These are phyloP conservation scores for Drechslerella stenobrocha DNA, from an alignment of 2,329 filamentous ascomycete species.

Conservation along the genomic window DNA sequence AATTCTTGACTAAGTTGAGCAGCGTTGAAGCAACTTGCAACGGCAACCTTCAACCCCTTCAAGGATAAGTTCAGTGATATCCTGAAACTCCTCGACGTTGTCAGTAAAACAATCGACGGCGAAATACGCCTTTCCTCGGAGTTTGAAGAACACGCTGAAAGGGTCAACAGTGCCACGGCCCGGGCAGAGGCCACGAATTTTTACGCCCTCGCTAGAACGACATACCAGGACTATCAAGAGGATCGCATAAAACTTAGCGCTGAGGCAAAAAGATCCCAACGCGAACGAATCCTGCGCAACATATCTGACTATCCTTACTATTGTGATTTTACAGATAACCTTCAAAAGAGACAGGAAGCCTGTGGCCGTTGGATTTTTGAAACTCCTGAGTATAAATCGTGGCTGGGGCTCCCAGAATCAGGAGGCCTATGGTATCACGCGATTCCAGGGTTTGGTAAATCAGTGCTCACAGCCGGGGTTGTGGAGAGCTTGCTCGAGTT, in stretches of 20 bases:
- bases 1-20: background rate
- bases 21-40: constrained; percentile 47
- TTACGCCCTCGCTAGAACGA: constrained; percentile 13
- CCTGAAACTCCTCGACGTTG: constrained; percentile 48
- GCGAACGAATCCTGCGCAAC: constrained; percentile 52
- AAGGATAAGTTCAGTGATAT: constrained; percentile 53
- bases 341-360: constrained; percentile 52
- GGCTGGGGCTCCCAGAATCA: constrained; percentile 40
- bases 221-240: constrained; percentile 18
- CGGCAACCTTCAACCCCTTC: constrained; percentile 53
- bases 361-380: constrained; percentile 54
- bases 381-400: constrained; percentile 52
- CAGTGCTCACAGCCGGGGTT: constrained; percentile 27
- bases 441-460: constrained; percentile 41
- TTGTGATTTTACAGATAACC: constrained; percentile 52
- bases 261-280: constrained; percentile 27
- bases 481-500: constrained; percentile 19
- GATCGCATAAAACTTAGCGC: constrained; percentile 14
- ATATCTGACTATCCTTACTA: constrained; percentile 53
- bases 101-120: constrained; percentile 50
- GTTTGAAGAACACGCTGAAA: constrained; percentile 38
- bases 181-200: constrained; percentile 16
- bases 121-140: constrained; percentile 53
- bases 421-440: constrained; percentile 52
- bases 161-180: constrained; percentile 18